Evolutionary conservation across 2,329 filamentous ascomycete species (phyloP).

Genomic region (Colletotrichum graminicola): DNA sequence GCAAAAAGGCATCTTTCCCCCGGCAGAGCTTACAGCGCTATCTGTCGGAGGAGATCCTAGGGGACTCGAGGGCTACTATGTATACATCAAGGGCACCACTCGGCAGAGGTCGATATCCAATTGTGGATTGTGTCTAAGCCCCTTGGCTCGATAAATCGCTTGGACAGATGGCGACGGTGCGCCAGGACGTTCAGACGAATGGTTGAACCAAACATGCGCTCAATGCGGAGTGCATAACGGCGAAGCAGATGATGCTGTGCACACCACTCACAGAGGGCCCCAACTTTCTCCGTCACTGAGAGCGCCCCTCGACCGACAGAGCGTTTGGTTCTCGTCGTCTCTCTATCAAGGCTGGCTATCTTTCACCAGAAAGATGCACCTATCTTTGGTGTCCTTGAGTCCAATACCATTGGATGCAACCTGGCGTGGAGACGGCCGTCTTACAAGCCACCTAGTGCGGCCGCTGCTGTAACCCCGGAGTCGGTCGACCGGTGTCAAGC

Average conservation of each 20-base stretch:
- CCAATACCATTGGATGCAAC: not conserved
- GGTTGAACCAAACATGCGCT: not conserved
- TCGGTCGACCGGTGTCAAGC: constrained; percentile 2
- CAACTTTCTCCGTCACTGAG: not conserved
- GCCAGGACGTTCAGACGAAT: not conserved
- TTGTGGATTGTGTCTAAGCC: not conserved
- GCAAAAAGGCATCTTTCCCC: not conserved
- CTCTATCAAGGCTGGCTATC: too few relatives aligned
- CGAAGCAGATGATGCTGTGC: not conserved
- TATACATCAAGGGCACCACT: not conserved
- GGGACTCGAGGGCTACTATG: not conserved
- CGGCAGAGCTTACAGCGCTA: not conserved
- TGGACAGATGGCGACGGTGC: not conserved
- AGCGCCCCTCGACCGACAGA: not conserved
- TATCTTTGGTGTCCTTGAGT: not conserved
- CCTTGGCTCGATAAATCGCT: not conserved
- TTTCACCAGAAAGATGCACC: not conserved
- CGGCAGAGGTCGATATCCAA: not conserved
- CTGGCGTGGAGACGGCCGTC: not conserved
- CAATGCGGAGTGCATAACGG: constrained; percentile 24
- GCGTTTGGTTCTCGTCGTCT: too few relatives aligned
- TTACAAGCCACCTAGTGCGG: constrained; percentile 12
- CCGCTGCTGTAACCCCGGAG: constrained; percentile 6
- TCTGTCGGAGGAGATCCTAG: too few relatives aligned
- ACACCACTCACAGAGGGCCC: not conserved